Evolutionary conservation across 2,329 filamentous ascomycete species (phyloP).

Genomic region (Huntiella bhutanensis): DNA sequence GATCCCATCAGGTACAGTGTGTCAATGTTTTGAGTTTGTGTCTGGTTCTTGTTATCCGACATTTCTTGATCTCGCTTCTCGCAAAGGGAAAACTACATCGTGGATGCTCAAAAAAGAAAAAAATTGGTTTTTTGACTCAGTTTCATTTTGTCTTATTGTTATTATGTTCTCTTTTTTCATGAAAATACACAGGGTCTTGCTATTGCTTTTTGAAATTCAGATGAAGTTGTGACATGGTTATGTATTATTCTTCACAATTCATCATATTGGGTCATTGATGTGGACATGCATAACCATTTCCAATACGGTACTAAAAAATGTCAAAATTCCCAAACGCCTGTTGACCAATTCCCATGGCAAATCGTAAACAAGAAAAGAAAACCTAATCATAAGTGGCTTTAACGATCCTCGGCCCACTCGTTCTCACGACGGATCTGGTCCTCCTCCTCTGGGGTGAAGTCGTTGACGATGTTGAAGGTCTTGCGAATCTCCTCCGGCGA

Average conservation of each 20-base stretch:
- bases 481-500: slow-evolving; percentile 97
- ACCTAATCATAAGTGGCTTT: slow-evolving; percentile 16
- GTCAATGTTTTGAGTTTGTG: neutral
- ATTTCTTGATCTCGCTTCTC: neutral
- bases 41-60: neutral
- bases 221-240: too few relatives aligned
- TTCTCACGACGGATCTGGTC: slow-evolving; percentile 91
- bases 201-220: slow-evolving; percentile 3
- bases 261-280: too few relatives aligned
- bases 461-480: slow-evolving; percentile 99
- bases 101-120: slow-evolving; percentile 5
- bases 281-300: neutral
- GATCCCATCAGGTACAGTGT: too few relatives aligned
- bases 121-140: neutral
- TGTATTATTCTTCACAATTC: too few relatives aligned
- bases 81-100: neutral
- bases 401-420: slow-evolving; percentile 76
- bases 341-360: neutral
- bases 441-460: slow-evolving; percentile 97
- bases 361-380: neutral
- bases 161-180: slow-evolving; percentile 6
- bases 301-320: neutral
- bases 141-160: slow-evolving; percentile 1
- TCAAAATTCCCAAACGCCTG: neutral
- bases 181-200: slow-evolving; percentile 7